A percentile compares a stretch with the other conserved stretches of the same genome.
Conservation (phyloP, 2,329 filamentous ascomycete genomes). For the Fusarium agapanthi region DNA sequence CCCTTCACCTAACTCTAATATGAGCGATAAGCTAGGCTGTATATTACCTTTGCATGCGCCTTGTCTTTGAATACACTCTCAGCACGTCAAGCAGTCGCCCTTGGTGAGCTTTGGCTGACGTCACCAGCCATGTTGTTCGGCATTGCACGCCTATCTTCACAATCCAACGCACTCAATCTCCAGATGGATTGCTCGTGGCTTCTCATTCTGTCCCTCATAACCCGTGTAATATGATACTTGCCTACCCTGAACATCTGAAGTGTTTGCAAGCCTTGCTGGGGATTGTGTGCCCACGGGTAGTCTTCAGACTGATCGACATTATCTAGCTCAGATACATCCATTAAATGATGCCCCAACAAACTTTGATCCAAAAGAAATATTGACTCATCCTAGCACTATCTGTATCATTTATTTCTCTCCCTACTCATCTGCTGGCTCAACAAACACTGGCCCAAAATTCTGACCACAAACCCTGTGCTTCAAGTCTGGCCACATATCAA, state of each 20-base stretch:
- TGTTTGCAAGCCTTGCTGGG: accelerated
- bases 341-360: accelerated
- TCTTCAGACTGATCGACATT: neutral
- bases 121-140: accelerated
- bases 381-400: neutral
- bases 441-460: neutral
- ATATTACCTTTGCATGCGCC: accelerated
- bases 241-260: neutral
- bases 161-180: accelerated
- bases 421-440: neutral
- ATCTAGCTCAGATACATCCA: neutral
- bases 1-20: accelerated
- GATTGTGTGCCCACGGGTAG: accelerated
- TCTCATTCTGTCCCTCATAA: neutral
- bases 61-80: accelerated
- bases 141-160: accelerated
- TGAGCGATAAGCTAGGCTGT: accelerated
- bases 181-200: accelerated
- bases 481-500: neutral
- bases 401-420: neutral
- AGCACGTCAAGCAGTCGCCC: accelerated
- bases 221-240: accelerated
- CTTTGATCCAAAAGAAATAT: neutral
- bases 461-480: neutral
- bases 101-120: accelerated